These are phyloP conservation scores for Saccharata proteae DNA, from an alignment of 2,329 filamentous ascomycete genomes.

Conservation along the genomic window DNA sequence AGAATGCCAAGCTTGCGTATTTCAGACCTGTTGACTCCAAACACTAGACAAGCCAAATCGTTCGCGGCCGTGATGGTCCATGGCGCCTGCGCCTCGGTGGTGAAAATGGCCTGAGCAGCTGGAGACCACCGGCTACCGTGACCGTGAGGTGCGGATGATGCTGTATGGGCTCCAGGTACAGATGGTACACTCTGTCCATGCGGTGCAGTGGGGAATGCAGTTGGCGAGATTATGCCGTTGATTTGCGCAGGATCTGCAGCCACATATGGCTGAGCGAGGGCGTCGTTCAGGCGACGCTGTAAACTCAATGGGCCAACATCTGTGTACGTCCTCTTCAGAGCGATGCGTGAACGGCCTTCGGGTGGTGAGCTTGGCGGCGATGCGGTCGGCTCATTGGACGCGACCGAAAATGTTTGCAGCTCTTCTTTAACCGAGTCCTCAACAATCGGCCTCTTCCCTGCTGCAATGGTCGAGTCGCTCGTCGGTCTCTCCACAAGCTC, in stretches of 20 bases:
- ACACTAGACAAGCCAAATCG: slow-evolving; percentile 91
- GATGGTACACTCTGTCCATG: slow-evolving; percentile 19
- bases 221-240: slow-evolving; percentile 34
- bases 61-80: slow-evolving; percentile 97
- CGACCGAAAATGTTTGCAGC: slow-evolving; percentile 9
- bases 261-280: slow-evolving; percentile 69
- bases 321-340: slow-evolving; percentile 74
- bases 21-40: slow-evolving; percentile 95
- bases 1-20: slow-evolving; percentile 90
- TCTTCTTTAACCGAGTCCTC: slow-evolving; percentile 1
- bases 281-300: slow-evolving; percentile 75
- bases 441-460: background rate
- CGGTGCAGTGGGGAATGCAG: slow-evolving; percentile 28
- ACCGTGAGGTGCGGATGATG: slow-evolving; percentile 49
- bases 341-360: slow-evolving; percentile 38
- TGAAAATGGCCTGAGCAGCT: slow-evolving; percentile 91
- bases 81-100: slow-evolving; percentile 77
- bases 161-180: slow-evolving; percentile 21
- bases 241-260: slow-evolving; percentile 35
- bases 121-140: slow-evolving; percentile 85
- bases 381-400: slow-evolving; percentile 12
- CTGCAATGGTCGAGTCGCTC: slow-evolving; percentile 11
- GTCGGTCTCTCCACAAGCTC: slow-evolving; percentile 12
- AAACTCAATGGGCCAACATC: slow-evolving; percentile 64
- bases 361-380: slow-evolving; percentile 12